Evolutionary conservation across 2,329 filamentous ascomycete species (phyloP).

Genomic region (Fusarium duplospermum): DNA sequence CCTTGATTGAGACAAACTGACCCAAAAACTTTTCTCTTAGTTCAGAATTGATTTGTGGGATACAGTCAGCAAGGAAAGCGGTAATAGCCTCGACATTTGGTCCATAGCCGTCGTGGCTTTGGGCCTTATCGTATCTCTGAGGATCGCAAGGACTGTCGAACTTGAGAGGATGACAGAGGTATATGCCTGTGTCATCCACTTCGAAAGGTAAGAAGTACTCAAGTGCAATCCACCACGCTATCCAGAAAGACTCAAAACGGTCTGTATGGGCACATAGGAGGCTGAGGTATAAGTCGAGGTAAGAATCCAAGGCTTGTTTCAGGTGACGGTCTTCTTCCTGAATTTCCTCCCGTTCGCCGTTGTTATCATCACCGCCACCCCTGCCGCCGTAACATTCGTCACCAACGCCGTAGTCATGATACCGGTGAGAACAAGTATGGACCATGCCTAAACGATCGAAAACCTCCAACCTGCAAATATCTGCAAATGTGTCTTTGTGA

Average conservation of each 20-base stretch:
- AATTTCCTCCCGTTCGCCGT: background rate
- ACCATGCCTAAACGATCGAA: conserved; percentile 5
- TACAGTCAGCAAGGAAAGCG: background rate
- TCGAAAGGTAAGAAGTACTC: conserved; percentile 3
- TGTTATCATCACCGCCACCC: background rate
- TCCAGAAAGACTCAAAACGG: background rate
- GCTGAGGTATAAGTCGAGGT: background rate
- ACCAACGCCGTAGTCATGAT: background rate
- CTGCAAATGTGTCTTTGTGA: background rate
- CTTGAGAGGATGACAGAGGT: background rate
- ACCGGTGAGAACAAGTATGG: background rate
- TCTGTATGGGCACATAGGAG: background rate
- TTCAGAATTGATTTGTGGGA: background rate
- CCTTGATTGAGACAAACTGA: background rate
- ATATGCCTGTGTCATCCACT: too few relatives aligned
- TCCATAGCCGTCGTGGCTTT: background rate
- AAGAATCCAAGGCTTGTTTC: background rate
- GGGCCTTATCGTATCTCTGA: background rate
- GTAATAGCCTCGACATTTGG: background rate
- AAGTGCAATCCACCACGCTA: background rate
- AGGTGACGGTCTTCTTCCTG: background rate
- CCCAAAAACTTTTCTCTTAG: background rate
- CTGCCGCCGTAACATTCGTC: background rate
- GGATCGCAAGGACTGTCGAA: background rate
- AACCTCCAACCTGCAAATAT: conserved; percentile 1